These are phyloP conservation scores for Hermanozyma aechmeae DNA, from an alignment of 805 yeast genomes.

Conservation along the genomic window DNA sequence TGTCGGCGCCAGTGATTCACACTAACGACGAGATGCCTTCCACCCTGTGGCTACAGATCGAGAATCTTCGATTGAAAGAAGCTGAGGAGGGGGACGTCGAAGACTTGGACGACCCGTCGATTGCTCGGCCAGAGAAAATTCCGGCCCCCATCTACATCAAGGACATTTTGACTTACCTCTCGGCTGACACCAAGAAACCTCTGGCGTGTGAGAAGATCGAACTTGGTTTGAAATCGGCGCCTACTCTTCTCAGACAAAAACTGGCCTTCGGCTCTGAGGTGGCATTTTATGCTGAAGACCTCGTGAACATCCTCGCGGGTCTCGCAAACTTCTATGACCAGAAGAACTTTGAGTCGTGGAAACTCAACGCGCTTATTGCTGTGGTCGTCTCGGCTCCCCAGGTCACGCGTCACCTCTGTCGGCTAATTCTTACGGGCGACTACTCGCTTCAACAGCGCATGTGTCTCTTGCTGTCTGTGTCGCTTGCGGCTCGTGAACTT, in stretches of 20 bases:
- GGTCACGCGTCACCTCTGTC: slow-evolving; percentile 36
- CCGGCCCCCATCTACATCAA: slow-evolving; percentile 59
- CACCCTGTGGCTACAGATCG: too few species aligned
- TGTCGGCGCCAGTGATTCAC: slow-evolving; percentile 10
- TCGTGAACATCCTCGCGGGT: slow-evolving; percentile 43
- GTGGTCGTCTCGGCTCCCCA: slow-evolving; percentile 42
- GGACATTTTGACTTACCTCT: slow-evolving; percentile 54
- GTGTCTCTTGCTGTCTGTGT: slow-evolving; percentile 55
- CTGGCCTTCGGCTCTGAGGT: slow-evolving; percentile 52
- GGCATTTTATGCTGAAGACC: slow-evolving; percentile 42
- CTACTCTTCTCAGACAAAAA: slow-evolving; percentile 60
- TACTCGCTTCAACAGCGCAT: slow-evolving; percentile 74
- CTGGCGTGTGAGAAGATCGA: slow-evolving; percentile 40
- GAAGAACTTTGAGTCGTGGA: slow-evolving; percentile 51
- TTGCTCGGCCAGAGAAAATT: slow-evolving; percentile 24
- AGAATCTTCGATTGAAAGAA: too few species aligned
- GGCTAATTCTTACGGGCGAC: slow-evolving; percentile 58
- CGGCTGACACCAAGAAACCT: slow-evolving; percentile 33
- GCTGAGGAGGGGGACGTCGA: too few species aligned
- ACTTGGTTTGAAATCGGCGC: slow-evolving; percentile 42
- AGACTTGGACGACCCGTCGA: slow-evolving; percentile 45
- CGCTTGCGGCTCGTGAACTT: slow-evolving; percentile 66
- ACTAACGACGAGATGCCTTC: too few species aligned
- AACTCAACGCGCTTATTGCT: slow-evolving; percentile 57
- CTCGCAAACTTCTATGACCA: slow-evolving; percentile 50